Conservation (phyloP, 768 basidiomycete genomes). For the Botryobasidium botryosum region DNA sequence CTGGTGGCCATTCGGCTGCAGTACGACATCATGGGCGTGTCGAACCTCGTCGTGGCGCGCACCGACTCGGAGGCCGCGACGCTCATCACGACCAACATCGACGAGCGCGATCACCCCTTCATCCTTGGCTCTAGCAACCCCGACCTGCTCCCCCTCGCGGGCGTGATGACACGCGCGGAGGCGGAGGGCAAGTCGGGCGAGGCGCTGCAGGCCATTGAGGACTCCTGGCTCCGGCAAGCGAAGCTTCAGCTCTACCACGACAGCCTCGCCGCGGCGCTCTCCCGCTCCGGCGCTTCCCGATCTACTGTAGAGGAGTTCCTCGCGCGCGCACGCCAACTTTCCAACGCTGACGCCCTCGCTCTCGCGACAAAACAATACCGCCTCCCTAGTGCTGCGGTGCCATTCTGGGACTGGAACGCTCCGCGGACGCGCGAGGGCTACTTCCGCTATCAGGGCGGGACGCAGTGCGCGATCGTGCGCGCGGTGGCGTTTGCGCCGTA, state of each 20-base stretch:
- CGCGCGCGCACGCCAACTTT: conserved; percentile 43
- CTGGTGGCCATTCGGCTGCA: conserved; percentile 93
- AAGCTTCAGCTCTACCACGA: conserved; percentile 65
- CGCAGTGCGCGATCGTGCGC: conserved; percentile 83
- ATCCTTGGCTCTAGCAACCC: conserved; percentile 84
- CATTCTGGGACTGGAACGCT: conserved; percentile 91
- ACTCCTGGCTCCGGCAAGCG: conserved; percentile 67
- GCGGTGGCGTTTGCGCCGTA: conserved; percentile 88
- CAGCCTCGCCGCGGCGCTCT: conserved; percentile 43
- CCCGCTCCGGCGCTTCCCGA: conserved; percentile 31
- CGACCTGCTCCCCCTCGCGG: conserved; percentile 47
- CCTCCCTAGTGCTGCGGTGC: conserved; percentile 34
- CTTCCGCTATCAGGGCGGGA: conserved; percentile 95
- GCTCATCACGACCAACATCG: conserved; percentile 90
- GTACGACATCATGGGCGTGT: conserved; percentile 96
- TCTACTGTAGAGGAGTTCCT: conserved; percentile 43
- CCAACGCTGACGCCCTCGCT: conserved; percentile 47
- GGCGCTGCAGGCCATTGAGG: conserved; percentile 74
- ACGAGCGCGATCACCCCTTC: conserved; percentile 93
- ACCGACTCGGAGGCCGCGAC: conserved; percentile 98
- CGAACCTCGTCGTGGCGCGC: conserved; percentile 81
- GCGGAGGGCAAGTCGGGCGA: conserved; percentile 59
- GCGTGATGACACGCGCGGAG: conserved; percentile 74
- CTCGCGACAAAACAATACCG: conserved; percentile 63
- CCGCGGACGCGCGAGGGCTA: conserved; percentile 91